Percentiles rank a stretch among this genome's conserved stretches.
Conservation (phyloP, 2,329 filamentous ascomycete genomes). For the Monosporascus sp. region DNA sequence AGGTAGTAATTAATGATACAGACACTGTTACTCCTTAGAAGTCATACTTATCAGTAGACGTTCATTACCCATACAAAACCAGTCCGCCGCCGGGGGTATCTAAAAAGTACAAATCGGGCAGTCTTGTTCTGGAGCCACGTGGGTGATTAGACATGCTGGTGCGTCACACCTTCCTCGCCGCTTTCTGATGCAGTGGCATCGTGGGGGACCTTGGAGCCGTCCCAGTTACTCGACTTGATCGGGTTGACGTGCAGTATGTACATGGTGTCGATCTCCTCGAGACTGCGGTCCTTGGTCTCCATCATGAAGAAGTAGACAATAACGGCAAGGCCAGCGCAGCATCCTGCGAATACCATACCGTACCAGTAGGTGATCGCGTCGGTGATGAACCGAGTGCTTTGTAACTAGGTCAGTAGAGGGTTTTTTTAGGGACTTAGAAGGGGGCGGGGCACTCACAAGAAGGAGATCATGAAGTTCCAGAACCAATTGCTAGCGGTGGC, state of each 20-base stretch:
- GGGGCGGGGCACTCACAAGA: conserved; percentile 33
- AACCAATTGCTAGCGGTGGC: conserved; percentile 56
- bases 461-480: conserved; percentile 58
- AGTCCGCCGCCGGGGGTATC: too few relatives aligned
- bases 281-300: conserved; percentile 63
- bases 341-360: conserved; percentile 66
- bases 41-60: too few relatives aligned
- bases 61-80: too few relatives aligned
- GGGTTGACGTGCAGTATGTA: conserved; percentile 52
- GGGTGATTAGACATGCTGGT: too few relatives aligned
- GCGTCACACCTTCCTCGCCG: neutral
- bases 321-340: conserved; percentile 55
- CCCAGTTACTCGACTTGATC: conserved; percentile 37
- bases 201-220: conserved; percentile 22
- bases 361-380: conserved; percentile 63
- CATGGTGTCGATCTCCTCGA: conserved; percentile 76
- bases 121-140: too few relatives aligned
- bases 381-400: conserved; percentile 64
- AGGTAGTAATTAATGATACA: too few relatives aligned
- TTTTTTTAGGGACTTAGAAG: neutral
- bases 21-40: too few relatives aligned
- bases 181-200: conserved; percentile 2
- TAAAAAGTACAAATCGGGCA: too few relatives aligned
- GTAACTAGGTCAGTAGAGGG: conserved; percentile 15
- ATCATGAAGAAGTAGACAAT: conserved; percentile 73